Conservation (phyloP, 352 stramenopile species). For the Phytophthora citrophthora region DNA sequence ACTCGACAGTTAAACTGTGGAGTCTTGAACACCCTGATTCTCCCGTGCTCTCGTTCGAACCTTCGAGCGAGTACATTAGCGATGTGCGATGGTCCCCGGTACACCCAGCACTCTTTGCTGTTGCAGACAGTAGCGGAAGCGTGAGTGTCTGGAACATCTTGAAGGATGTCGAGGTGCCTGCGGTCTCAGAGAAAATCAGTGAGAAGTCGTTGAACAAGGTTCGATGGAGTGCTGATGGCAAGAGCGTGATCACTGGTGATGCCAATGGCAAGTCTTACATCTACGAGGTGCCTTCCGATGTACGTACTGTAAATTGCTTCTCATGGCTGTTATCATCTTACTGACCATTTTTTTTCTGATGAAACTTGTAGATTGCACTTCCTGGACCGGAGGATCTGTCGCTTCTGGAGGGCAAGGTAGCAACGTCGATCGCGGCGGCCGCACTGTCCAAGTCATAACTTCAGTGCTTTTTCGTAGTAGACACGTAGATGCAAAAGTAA, state of each 20-base stretch:
- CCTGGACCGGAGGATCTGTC: slow-evolving; percentile 68
- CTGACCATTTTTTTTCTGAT: slow-evolving; percentile 13
- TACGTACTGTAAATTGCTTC: slow-evolving; percentile 41
- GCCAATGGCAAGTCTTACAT: slow-evolving; percentile 75
- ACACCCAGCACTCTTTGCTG: slow-evolving; percentile 83
- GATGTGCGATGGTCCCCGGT: slow-evolving; percentile 87
- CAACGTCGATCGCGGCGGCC: slow-evolving; percentile 50
- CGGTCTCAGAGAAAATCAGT: slow-evolving; percentile 67
- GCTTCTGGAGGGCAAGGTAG: slow-evolving; percentile 71
- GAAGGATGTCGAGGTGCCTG: slow-evolving; percentile 82
- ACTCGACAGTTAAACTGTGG: slow-evolving; percentile 91
- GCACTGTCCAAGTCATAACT: slow-evolving; percentile 54
- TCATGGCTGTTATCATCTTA: background rate
- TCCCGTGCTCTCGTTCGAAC: slow-evolving; percentile 84
- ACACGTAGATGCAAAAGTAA: slow-evolving; percentile 23
- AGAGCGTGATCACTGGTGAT: slow-evolving; percentile 81
- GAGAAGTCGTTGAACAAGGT: slow-evolving; percentile 87
- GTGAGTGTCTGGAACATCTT: slow-evolving; percentile 89
- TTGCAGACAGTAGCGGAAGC: slow-evolving; percentile 74
- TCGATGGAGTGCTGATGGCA: slow-evolving; percentile 80
- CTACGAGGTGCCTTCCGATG: slow-evolving; percentile 82
- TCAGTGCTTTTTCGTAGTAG: slow-evolving; percentile 12
- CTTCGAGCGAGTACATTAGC: slow-evolving; percentile 89
- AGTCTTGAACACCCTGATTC: slow-evolving; percentile 76
- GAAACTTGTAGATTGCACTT: slow-evolving; percentile 57